Evolutionary conservation across 2,329 filamentous ascomycete species (phyloP).

Genomic region (Trematosphaeria pertusa): DNA sequence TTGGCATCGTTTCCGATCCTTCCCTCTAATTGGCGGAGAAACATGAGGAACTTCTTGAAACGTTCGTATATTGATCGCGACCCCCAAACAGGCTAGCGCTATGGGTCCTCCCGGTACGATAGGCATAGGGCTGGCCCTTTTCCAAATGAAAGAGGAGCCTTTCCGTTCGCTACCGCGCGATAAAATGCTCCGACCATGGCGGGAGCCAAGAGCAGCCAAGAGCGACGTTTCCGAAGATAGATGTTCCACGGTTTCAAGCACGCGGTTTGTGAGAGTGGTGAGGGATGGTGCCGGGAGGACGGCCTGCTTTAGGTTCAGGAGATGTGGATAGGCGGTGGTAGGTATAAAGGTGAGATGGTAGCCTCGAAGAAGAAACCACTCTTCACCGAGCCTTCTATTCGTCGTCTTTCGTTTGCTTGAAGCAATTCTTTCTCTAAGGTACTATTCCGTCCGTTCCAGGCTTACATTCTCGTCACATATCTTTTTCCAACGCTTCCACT

Average conservation of each 20-base stretch:
- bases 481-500: constrained; percentile 4
- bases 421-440: constrained; percentile 14
- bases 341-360: constrained; percentile 8
- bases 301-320: neutral
- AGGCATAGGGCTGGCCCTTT: neutral
- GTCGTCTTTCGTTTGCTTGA: constrained; percentile 15
- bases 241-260: constrained; percentile 12
- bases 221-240: neutral
- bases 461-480: constrained; percentile 1
- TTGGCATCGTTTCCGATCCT: constrained; percentile 2
- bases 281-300: constrained; percentile 2
- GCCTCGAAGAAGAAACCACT: constrained; percentile 8
- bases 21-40: constrained; percentile 4
- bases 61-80: neutral
- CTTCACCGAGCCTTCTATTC: constrained; percentile 8
- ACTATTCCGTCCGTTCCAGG: neutral
- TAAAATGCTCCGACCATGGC: constrained; percentile 1
- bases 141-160: constrained; percentile 6
- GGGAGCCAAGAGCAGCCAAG: constrained; percentile 8
- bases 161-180: constrained; percentile 2
- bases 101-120: constrained; percentile 1
- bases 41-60: constrained; percentile 1
- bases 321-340: neutral
- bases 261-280: neutral
- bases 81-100: constrained; percentile 3